Evolutionary conservation across 2,329 filamentous ascomycete species (phyloP).

Genomic region (Penicillium sp.): DNA sequence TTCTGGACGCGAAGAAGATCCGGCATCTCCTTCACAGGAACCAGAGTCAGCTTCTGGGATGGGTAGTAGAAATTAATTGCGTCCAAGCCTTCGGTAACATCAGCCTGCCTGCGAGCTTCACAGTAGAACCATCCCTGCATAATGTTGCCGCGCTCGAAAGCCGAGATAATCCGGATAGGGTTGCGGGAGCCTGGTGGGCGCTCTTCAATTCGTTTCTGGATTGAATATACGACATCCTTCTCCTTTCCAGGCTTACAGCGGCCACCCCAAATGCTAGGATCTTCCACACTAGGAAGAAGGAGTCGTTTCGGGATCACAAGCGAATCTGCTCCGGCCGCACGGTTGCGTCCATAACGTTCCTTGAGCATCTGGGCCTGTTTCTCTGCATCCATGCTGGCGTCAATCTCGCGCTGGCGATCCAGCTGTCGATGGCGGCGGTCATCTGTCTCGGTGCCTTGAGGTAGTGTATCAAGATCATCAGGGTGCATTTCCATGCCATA

Average conservation of each 20-base stretch:
- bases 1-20: constrained; percentile 90
- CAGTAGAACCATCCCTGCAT: constrained; percentile 97
- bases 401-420: constrained; percentile 84
- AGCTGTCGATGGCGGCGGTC: constrained; percentile 92
- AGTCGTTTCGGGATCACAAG: constrained; percentile 80
- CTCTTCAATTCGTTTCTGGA: constrained; percentile 87
- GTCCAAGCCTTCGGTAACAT: constrained; percentile 79
- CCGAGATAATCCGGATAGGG: constrained; percentile 79
- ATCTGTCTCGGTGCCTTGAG: constrained; percentile 74
- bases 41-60: constrained; percentile 78
- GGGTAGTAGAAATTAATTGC: constrained; percentile 88
- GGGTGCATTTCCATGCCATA: constrained; percentile 88
- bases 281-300: constrained; percentile 86
- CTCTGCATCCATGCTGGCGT: constrained; percentile 86
- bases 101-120: constrained; percentile 81
- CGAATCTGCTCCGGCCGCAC: constrained; percentile 65
- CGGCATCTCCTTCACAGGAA: constrained; percentile 96
- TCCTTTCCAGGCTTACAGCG: constrained; percentile 95
- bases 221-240: constrained; percentile 79
- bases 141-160: constrained; percentile 82
- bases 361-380: constrained; percentile 84
- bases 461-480: constrained; percentile 77
- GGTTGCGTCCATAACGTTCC: constrained; percentile 81
- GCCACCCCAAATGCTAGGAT: constrained; percentile 93
- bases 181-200: constrained; percentile 69